phyloP scores from a whole-genome alignment of 139 green algal genomes.

The Chlorella sp. region DNA sequence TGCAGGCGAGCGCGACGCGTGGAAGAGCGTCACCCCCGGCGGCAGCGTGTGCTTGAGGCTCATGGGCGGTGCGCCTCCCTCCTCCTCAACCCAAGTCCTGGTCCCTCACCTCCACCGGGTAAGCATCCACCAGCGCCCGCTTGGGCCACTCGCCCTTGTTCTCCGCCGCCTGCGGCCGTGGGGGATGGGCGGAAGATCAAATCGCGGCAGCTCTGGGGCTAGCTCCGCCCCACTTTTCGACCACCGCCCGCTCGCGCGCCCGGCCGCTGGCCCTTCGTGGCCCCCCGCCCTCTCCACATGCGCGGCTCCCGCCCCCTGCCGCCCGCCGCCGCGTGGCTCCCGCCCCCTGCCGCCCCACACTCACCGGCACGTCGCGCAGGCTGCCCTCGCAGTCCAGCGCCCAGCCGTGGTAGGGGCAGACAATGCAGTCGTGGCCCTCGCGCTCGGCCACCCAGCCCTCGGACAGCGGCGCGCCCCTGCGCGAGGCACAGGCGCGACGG shows the following conservation, averaged over 20 bases:
- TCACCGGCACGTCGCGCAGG: conserved; percentile 49
- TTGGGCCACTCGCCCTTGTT: conserved; percentile 57
- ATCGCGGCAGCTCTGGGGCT: not conserved
- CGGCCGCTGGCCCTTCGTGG: no score
- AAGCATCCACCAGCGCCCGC: conserved; percentile 59
- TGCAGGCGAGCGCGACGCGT: no score
- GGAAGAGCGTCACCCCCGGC: no score
- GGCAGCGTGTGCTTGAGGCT: no score
- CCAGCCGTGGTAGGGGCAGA: conserved; percentile 74
- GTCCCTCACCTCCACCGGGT: conserved; percentile 33
- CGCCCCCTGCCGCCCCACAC: not conserved
- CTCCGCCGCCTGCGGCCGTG: conserved; percentile 36
- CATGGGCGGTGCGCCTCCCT: not conserved
- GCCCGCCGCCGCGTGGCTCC: not conserved
- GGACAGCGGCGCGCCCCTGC: conserved; percentile 59
- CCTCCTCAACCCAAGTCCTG: no score
- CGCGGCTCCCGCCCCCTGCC: no score
- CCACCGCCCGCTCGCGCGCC: no score
- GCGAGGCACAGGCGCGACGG: not conserved
- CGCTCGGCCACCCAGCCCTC: conserved; percentile 50
- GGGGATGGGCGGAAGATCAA: not conserved
- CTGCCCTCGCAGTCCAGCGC: conserved; percentile 67
- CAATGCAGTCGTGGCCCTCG: conserved; percentile 63
- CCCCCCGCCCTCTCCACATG: no score
- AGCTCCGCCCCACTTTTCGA: no score